Base-by-base conservation (phyloP, 768 basidiomycete genomes). In the Termitomyces sp. region DNA sequence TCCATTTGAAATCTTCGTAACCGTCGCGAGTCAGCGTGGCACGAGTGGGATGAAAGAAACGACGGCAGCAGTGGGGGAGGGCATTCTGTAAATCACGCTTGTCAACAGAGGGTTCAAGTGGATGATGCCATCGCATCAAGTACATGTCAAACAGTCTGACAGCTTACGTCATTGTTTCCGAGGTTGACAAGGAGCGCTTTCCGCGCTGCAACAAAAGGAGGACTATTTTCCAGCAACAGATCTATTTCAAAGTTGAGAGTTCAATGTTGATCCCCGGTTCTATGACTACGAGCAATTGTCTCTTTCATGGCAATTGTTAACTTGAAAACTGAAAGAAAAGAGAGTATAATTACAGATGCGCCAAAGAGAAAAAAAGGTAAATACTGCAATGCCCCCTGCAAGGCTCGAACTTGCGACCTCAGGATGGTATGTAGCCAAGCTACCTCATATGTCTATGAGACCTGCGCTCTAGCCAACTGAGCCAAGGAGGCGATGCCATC, bases 341-440 rank as follows among this genome's bases (percentile, higher is more conserved):
- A n/a, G n/a, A n/a, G n/a, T n/a, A n/a, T n/a, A n/a, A n/a, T n/a
- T n/a, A n/a, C n/a, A n/a, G n/a, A n/a, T n/a, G n/a, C n/a, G n/a
- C n/a, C n/a, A n/a, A n/a, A n/a, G n/a, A n/a, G n/a, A n/a, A n/a
- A n/a, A n/a, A n/a, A n/a, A n/a, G n/a, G n/a, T n/a, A n/a, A n/a
- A n/a, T n/a, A n/a, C n/a, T n/a, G n/a, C n/a, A n/a, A n/a, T 76
- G 75, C 76, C 71, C 76, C 66, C 67, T 75, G 76, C 75, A 78
- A 78, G 76, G 73, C 69, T 77, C 76, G 75, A 78, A 78, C 76
- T 77, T 75, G 76, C 76, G 76, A 77, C 76, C 76, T 77, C 75
- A 75, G 76, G 76, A 76, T 77, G 19, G 32, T 23, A 2, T 34
- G 47, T 48, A 48, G 32, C 32, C 32, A 34, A 21, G 30, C 32